Conservation (phyloP, 371 early-diverging fungal species). For the Rhizopus microsporus region DNA sequence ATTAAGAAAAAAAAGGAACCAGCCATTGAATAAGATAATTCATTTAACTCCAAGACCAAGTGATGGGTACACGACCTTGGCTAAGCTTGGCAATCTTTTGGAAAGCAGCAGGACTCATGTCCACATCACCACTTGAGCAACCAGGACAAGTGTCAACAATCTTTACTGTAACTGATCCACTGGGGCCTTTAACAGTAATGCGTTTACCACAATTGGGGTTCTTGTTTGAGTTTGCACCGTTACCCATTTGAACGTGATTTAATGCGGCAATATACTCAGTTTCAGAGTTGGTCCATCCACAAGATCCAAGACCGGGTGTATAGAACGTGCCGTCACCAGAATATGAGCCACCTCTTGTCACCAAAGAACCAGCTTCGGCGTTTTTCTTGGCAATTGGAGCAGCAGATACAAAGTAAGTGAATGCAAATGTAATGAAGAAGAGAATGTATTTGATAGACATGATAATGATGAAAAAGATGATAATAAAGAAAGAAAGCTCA, state of each 20-base stretch:
- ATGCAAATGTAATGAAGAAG: constrained; percentile 7
- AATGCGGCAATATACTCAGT: constrained; percentile 30
- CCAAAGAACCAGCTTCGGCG: constrained; percentile 8
- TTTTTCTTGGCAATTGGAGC: constrained; percentile 11
- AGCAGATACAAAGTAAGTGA: constrained; percentile 21
- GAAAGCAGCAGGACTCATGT: constrained; percentile 61
- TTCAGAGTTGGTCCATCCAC: constrained; percentile 21
- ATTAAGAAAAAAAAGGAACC: constrained; percentile 6
- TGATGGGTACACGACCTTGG: constrained; percentile 51
- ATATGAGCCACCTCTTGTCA: constrained; percentile 11
- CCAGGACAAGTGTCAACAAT: constrained; percentile 64
- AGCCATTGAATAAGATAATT: neutral
- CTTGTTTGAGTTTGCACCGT: constrained; percentile 28
- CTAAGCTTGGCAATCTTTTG: constrained; percentile 48
- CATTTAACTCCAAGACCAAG: constrained; percentile 43
- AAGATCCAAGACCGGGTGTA: constrained; percentile 33
- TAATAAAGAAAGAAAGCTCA: neutral
- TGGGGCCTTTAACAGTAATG: constrained; percentile 47
- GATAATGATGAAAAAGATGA: neutral
- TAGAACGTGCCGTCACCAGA: constrained; percentile 51
- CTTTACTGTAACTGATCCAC: constrained; percentile 51
- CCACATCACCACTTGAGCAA: constrained; percentile 58
- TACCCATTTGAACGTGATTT: constrained; percentile 27
- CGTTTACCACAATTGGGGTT: constrained; percentile 58
- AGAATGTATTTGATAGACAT: constrained; percentile 12